Evolutionary conservation across 257 asterid species (phyloP).

Genomic region (Catharanthus roseus): DNA sequence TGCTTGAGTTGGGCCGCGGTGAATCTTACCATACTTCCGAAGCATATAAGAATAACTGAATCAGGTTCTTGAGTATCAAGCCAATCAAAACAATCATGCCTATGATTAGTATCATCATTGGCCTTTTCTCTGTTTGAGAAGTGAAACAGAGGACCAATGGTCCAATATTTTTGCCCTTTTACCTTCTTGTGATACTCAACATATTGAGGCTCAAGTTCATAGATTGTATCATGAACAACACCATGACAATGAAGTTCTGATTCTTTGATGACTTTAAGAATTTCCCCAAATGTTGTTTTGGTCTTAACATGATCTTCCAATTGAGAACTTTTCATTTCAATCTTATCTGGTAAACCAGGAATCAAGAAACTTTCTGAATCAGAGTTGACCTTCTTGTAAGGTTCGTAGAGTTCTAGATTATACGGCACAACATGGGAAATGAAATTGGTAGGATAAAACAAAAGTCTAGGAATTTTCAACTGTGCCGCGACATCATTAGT

Average conservation of each 20-base stretch:
- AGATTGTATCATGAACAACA: constrained; percentile 13
- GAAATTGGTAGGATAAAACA: constrained; percentile 17
- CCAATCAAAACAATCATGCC: background rate
- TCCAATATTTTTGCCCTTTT: constrained; percentile 14
- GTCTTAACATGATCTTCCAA: constrained; percentile 10
- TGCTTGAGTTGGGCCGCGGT: constrained; percentile 17
- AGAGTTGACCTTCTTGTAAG: constrained; percentile 21
- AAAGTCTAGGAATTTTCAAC: constrained; percentile 27
- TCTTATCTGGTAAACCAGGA: constrained; percentile 24
- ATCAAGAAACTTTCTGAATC: constrained; percentile 25
- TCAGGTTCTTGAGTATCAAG: background rate
- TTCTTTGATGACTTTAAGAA: background rate
- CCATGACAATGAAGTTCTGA: constrained; percentile 21
- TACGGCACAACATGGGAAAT: constrained; percentile 18
- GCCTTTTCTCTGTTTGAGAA: background rate
- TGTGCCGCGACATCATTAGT: constrained; percentile 24
- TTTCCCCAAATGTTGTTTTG: background rate
- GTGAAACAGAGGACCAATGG: constrained; percentile 26
- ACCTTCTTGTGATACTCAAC: constrained; percentile 18
- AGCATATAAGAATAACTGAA: background rate
- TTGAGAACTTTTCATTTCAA: constrained; percentile 25
- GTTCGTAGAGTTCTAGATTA: constrained; percentile 15
- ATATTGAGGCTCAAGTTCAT: constrained; percentile 26
- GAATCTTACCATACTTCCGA: background rate
- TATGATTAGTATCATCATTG: background rate